Base-by-base conservation (phyloP, 2,329 filamentous ascomycete species). In the Helminthosporium solani region DNA sequence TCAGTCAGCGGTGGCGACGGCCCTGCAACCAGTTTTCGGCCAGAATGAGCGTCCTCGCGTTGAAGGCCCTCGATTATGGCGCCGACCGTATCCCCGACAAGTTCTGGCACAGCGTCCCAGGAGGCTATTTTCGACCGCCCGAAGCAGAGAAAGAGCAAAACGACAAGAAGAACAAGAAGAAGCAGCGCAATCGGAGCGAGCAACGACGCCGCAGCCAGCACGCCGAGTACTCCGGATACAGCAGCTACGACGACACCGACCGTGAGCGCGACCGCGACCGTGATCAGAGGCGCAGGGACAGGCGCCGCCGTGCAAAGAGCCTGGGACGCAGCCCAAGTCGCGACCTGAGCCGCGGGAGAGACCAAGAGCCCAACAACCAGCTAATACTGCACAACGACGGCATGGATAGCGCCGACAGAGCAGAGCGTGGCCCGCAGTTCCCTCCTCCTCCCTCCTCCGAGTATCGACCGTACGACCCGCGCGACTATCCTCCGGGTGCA, bases 41-140 rank as follows among this genome's bases (percentile, higher is more conserved):
- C 53, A 63, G 49, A 18, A 69, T 69, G 67, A 60, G 66, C 37
- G 60, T 60, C 25, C 61, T 71, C 40, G 68, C 66, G 25, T 61
- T 70, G 44, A 70, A 70, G 50, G 68, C 68, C n/a, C 55, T 71
- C 23, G 57, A 56, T 46, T 66, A 66, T 58, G 68, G 67, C 47
- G 68, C 65, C 34, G 66, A 70, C 46, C 63, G 62, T 52, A 67
- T 70, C 45, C 68, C 68, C 28, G 68, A 71, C 61, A 65, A 54
- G 40, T 53, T 68, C 46, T 70, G 69, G 41, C 64, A 71, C 33
- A 60, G 61, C 19, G 61, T 70, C 16, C 68, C 68, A 36, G 68
- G 67, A 33, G 66, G 66, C 46, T 70, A 60, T 52, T 71, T 70
- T 50, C 68, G 56, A 6, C 58, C 66, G 2, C 45, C 50, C 42